These are phyloP conservation scores for Pichiaceae sp. DNA, from an alignment of 1,139 yeast species.

Conservation along the genomic window DNA sequence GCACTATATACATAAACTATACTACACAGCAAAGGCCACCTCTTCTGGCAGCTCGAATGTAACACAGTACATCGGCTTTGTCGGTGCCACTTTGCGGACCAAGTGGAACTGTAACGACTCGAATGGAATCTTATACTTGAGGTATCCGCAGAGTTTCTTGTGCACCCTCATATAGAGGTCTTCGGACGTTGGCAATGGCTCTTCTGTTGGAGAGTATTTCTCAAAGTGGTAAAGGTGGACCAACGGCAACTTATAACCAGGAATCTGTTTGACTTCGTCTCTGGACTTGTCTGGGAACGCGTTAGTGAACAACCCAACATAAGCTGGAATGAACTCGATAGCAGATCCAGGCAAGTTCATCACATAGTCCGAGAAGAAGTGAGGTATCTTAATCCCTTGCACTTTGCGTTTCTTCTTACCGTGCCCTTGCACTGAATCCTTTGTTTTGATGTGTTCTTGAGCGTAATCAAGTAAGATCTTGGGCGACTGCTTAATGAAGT, in stretches of 20 bases:
- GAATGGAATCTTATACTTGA: conserved; percentile 42
- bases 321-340: conserved; percentile 71
- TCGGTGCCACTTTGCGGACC: conserved; percentile 92
- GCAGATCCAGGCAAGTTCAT: conserved; percentile 97
- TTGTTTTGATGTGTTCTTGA: conserved; percentile 24
- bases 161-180: conserved; percentile 60
- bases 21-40: conserved; percentile 46
- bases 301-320: conserved; percentile 54
- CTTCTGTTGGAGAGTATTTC: conserved; percentile 62
- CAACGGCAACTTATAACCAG: conserved; percentile 56
- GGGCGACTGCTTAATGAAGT: conserved; percentile 61
- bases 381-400: conserved; percentile 41
- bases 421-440: conserved; percentile 6
- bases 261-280: conserved; percentile 25
- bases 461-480: conserved; percentile 36
- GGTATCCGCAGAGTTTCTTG: conserved; percentile 42
- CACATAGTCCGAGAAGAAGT: conserved; percentile 61
- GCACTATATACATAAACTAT: background rate
- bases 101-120: conserved; percentile 56
- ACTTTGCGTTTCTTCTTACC: conserved; percentile 19
- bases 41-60: conserved; percentile 69
- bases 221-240: conserved; percentile 92
- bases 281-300: conserved; percentile 29
- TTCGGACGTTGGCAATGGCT: conserved; percentile 56
- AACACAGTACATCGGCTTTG: conserved; percentile 93